Percentiles rank a stretch among this genome's conserved stretches.
Evolutionary conservation across 2,329 filamentous ascomycete genomes (phyloP).

Genomic region (Neonectria punicea): DNA sequence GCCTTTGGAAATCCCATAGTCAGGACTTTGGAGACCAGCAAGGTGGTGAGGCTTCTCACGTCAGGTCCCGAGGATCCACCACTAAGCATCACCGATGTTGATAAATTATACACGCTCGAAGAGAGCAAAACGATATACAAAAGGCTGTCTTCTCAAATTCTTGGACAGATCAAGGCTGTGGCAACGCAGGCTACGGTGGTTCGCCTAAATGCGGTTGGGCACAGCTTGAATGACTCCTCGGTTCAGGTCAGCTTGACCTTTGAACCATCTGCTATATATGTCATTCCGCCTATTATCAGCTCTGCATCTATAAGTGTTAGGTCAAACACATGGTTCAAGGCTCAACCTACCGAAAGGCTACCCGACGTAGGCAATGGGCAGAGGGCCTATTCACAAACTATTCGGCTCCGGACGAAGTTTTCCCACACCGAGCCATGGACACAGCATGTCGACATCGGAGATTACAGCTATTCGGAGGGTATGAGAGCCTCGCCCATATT

Average conservation of each 20-base stretch:
- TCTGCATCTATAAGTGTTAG: neutral
- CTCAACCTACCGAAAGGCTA: neutral
- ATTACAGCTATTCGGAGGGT: too few relatives aligned
- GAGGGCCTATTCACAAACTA: neutral
- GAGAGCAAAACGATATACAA: neutral
- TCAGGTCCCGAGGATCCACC: constrained; percentile 15
- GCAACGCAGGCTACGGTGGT: neutral
- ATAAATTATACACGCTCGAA: neutral
- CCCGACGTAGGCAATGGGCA: neutral
- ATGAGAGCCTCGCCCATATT: neutral
- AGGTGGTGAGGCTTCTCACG: neutral
- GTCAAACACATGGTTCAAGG: neutral
- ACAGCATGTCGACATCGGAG: neutral
- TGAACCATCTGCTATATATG: neutral
- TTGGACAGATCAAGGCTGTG: neutral
- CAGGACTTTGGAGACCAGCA: neutral
- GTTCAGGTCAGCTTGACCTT: neutral
- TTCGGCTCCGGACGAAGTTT: neutral
- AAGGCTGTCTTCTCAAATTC: neutral
- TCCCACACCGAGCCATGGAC: neutral
- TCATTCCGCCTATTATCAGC: neutral
- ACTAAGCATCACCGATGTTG: neutral
- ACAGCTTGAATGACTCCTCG: neutral
- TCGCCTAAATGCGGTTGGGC: neutral
- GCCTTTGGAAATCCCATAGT: neutral